Evolutionary conservation across 1,139 yeast genomes (phyloP), one percentile per base, ranked within the genome.

Genomic region (Suhomyces kunorum): DNA sequence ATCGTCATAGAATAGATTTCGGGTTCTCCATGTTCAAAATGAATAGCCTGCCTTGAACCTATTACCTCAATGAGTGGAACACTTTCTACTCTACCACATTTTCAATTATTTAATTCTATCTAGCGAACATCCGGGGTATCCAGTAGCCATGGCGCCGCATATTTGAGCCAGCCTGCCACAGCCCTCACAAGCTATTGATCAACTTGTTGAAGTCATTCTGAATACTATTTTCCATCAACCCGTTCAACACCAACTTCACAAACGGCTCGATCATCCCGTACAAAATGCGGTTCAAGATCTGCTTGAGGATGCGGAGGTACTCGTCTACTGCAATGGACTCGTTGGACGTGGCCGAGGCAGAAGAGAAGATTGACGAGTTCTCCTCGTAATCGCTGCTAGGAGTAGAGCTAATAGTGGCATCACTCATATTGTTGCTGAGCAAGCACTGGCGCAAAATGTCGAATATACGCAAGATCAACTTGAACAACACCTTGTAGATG

Each of bases 241-340:
- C 65, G 34, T 54, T 49, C 38, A 67, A 51, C 5, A 68, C 43
- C 42, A 64, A 51, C 36, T 55, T 55, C 23, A 64, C 55, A 42
- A 72, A 68, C 7, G 78, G 78, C 40, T 70, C 73, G 8, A 68
- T 53, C 30, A 72, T 50, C 2, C 76, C 77, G 17, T 44, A 46
- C 24, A 59, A 55, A 3, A 71, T 53, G 28, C 74, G 48, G 35
- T 51, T 53, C 33, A 67, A 45, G 5, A 66, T 58, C 36, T 63
- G 66, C 28, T 53, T 55, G 28, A 70, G 50, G 5, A 64, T 44
- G 39, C 54, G 54, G 32, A 59, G 45, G 45, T 70, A 71, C 45
- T 71, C 76, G 27, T 68, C 74, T 7, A 55, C 46, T 2, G 64
- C 44, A 13, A 61, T 53, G 15, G 49, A 39, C 4, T 64, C 53